Percentiles rank a stretch among this genome's conserved stretches.
These are phyloP conservation scores for Petunia secreta DNA, from an alignment of 257 asterid species.

Conservation along the genomic window DNA sequence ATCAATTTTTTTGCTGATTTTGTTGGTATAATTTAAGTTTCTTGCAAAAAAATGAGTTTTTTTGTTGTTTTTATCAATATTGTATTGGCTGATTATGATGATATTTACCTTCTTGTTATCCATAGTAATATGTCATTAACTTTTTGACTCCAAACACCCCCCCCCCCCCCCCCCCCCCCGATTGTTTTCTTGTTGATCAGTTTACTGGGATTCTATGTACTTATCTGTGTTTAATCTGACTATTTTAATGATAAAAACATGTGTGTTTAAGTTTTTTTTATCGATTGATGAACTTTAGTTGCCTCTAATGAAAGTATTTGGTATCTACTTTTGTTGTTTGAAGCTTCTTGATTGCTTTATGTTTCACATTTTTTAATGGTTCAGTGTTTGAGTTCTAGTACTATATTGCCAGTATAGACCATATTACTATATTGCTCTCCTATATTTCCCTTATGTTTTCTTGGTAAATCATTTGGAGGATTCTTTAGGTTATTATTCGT, in stretches of 20 bases:
- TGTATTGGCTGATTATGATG: too few species aligned
- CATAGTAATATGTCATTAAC: not conserved
- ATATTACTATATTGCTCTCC: not conserved
- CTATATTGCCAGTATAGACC: not conserved
- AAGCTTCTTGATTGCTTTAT: not conserved
- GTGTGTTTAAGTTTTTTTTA: not conserved
- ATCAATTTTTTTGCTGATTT: not conserved
- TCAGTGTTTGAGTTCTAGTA: not conserved
- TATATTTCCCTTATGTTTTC: not conserved
- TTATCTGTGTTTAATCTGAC: not conserved
- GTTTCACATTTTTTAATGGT: not conserved
- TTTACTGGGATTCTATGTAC: not conserved
- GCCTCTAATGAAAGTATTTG: conserved; percentile 1
- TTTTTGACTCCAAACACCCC: not conserved
- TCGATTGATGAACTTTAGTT: not conserved
- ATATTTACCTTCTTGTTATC: not conserved
- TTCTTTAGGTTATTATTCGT: not conserved
- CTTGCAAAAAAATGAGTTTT: not conserved
- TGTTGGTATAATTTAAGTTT: not conserved
- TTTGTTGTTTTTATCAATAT: too few species aligned
- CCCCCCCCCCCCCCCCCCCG: not conserved
- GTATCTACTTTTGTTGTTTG: conserved; percentile 22
- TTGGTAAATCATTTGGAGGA: not conserved
- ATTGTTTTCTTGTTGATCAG: conserved; percentile 6
- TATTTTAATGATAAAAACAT: too few species aligned